Evolutionary conservation across 768 basidiomycete genomes (phyloP).

Genomic region (Lepiota subincarnata): DNA sequence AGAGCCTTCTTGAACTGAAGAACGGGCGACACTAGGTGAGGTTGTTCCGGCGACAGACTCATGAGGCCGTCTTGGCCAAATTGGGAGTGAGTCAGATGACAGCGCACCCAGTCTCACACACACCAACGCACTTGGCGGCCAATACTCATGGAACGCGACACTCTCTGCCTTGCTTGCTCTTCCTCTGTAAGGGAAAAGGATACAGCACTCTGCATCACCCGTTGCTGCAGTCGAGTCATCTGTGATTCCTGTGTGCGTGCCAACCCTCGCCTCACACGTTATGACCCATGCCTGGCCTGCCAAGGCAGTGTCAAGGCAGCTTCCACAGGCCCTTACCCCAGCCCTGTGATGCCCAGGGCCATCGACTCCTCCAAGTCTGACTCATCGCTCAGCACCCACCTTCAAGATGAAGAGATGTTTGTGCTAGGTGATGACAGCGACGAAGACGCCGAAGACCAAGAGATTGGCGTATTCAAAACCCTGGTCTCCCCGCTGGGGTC

Average conservation of each 20-base stretch:
- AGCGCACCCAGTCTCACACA: not conserved
- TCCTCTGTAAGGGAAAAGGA: constrained; percentile 42
- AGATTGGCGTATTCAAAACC: not conserved
- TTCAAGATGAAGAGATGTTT: constrained; percentile 62
- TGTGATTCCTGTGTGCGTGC: constrained; percentile 52
- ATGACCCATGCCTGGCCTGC: constrained; percentile 71
- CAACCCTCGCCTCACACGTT: constrained; percentile 63
- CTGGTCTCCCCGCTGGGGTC: too few species aligned
- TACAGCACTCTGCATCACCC: constrained; percentile 42
- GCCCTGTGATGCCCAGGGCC: not conserved
- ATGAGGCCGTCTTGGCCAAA: not conserved
- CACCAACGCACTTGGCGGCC: not conserved
- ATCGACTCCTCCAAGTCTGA: not conserved
- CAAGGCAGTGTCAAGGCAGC: constrained; percentile 51
- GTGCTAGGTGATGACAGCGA: constrained; percentile 64
- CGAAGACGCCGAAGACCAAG: constrained; percentile 33
- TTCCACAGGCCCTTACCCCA: not conserved
- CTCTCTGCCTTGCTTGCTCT: constrained; percentile 59
- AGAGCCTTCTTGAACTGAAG: constrained; percentile 81
- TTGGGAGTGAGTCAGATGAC: not conserved
- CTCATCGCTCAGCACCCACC: constrained; percentile 18
- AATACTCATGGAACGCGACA: constrained; percentile 2
- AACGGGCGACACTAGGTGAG: constrained; percentile 71
- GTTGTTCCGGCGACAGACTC: constrained; percentile 12
- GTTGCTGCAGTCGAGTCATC: constrained; percentile 63